Evolutionary conservation across 2,329 filamentous ascomycete species (phyloP).

Genomic region (Cercospora canescens): DNA sequence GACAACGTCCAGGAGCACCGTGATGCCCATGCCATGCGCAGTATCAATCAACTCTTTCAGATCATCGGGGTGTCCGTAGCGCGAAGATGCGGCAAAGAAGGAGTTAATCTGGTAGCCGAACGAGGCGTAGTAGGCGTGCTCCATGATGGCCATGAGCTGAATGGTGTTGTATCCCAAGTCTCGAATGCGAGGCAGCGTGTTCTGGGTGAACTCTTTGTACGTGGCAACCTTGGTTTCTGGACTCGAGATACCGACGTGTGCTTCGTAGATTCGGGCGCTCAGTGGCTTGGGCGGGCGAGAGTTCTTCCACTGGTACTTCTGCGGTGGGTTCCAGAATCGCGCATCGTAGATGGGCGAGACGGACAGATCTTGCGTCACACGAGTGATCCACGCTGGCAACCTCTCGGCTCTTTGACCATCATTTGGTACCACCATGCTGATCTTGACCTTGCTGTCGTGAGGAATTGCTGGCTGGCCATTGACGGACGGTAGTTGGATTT

Average conservation of each 20-base stretch:
- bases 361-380: slow-evolving; percentile 87
- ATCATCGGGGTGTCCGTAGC: slow-evolving; percentile 91
- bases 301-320: slow-evolving; percentile 85
- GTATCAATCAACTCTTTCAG: slow-evolving; percentile 96
- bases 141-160: slow-evolving; percentile 98
- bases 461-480: slow-evolving; percentile 76
- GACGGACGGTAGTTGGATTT: slow-evolving; percentile 74
- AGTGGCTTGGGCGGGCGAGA: slow-evolving; percentile 76
- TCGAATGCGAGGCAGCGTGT: slow-evolving; percentile 89
- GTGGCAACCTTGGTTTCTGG: slow-evolving; percentile 85
- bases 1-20: slow-evolving; percentile 90
- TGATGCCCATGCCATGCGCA: slow-evolving; percentile 86
- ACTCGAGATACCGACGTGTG: slow-evolving; percentile 96
- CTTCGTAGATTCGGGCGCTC: slow-evolving; percentile 93
- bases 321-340: slow-evolving; percentile 94
- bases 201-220: slow-evolving; percentile 95
- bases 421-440: slow-evolving; percentile 73
- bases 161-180: slow-evolving; percentile 94
- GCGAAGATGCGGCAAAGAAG: slow-evolving; percentile 96
- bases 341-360: slow-evolving; percentile 94
- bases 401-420: slow-evolving; percentile 79
- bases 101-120: slow-evolving; percentile 99
- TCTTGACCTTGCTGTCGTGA: slow-evolving; percentile 97
- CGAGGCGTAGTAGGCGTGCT: slow-evolving; percentile 98
- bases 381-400: slow-evolving; percentile 94